These are phyloP conservation scores for Annulohypoxylon bovei DNA, from an alignment of 495 filamentous ascomycete genomes.

Conservation along the genomic window DNA sequence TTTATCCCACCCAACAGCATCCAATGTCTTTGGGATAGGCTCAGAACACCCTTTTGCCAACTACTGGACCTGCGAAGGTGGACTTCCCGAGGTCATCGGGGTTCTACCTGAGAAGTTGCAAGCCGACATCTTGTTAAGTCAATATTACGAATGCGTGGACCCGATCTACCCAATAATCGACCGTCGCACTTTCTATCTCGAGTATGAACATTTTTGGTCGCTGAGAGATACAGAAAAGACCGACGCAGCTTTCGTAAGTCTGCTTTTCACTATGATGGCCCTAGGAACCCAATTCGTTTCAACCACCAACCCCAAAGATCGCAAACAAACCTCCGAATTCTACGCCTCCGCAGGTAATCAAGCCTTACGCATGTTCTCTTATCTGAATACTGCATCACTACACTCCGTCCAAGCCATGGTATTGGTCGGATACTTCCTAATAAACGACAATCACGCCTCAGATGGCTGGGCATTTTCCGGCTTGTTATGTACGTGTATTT, in stretches of 20 bases:
- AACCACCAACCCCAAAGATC: constrained; percentile 61
- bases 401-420: constrained; percentile 79
- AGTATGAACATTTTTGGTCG: constrained; percentile 77
- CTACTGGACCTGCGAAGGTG: constrained; percentile 80
- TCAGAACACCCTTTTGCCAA: constrained; percentile 76
- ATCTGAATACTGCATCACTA: constrained; percentile 72
- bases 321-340: constrained; percentile 77
- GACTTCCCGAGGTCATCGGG: constrained; percentile 73
- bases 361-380: constrained; percentile 71
- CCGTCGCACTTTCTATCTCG: constrained; percentile 70
- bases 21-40: constrained; percentile 75
- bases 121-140: constrained; percentile 72
- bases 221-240: constrained; percentile 60
- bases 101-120: constrained; percentile 76
- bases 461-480: constrained; percentile 81
- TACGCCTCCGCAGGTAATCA: constrained; percentile 79
- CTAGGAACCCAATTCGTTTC: constrained; percentile 77
- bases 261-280: constrained; percentile 75
- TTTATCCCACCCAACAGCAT: constrained; percentile 67
- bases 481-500: constrained; percentile 27
- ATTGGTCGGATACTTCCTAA: constrained; percentile 76
- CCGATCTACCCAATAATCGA: constrained; percentile 79
- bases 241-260: constrained; percentile 69
- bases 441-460: constrained; percentile 80
- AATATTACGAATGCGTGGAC: constrained; percentile 79